These are phyloP conservation scores for Cercospora zeina DNA, from an alignment of 2,329 filamentous ascomycete species.

Conservation along the genomic window DNA sequence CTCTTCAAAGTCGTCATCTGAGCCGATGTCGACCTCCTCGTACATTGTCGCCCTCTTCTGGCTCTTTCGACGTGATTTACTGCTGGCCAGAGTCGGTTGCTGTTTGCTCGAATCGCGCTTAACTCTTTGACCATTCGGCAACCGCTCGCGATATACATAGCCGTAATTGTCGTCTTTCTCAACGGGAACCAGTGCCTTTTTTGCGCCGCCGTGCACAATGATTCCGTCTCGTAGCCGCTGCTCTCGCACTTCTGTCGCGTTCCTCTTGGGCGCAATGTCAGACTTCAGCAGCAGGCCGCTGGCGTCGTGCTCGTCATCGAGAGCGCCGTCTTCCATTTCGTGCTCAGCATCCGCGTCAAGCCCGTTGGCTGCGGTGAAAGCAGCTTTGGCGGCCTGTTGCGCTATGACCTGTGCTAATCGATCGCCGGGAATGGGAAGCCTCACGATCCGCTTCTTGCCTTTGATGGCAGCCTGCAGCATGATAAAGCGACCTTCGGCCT, in stretches of 20 bases:
- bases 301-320: conserved; percentile 25
- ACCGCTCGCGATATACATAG: conserved; percentile 39
- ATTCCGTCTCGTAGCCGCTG: conserved; percentile 37
- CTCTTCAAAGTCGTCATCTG: conserved; percentile 42
- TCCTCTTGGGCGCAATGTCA: conserved; percentile 39
- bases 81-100: conserved; percentile 24
- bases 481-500: conserved; percentile 49
- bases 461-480: conserved; percentile 50
- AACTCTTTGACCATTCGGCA: conserved; percentile 33
- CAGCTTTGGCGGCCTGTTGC: conserved; percentile 36
- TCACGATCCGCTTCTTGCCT: conserved; percentile 49
- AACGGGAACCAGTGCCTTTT: conserved; percentile 38
- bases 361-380: conserved; percentile 27
- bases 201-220: conserved; percentile 36
- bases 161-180: conserved; percentile 40
- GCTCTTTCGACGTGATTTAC: conserved; percentile 27
- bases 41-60: conserved; percentile 38
- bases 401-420: conserved; percentile 43
- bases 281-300: conserved; percentile 36
- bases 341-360: conserved; percentile 38
- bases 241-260: conserved; percentile 42
- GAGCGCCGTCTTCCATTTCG: conserved; percentile 31
- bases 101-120: conserved; percentile 21
- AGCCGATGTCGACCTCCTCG: conserved; percentile 51
- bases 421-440: conserved; percentile 42